Base-by-base conservation (phyloP, 768 basidiomycete species). In the Hypholoma sublateritium region DNA sequence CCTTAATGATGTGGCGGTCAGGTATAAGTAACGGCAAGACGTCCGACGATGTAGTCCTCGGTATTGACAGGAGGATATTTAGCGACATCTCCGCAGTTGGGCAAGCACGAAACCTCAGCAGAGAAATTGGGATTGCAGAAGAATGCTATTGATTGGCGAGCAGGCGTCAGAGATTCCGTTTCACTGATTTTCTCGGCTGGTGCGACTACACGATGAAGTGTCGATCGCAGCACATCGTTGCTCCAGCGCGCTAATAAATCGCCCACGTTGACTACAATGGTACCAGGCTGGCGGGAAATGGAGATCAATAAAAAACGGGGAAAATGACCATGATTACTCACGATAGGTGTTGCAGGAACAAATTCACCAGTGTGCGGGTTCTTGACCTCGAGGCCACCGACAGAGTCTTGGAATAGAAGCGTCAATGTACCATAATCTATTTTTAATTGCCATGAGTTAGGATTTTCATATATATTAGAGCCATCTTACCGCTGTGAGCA, bases 171-270 rank as follows among this genome's bases (percentile, higher is more conserved):
- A n/a, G 69, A 73, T 59, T 86, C 83, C 5, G 72, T 74, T 7
- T 78, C 74, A 60, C 68, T 80, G 55, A 81, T 67, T 60, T 76
- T 75, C 63, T 74, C 71, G 12, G 83, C 74, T 19, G 92, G 90
- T 4, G 87, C 86, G 6, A 93, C 91, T 19, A 94, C 92, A 14
- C 88, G 84, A 69, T 93, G 92, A 16, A 92, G 78, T 2, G 92
- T 93, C 42, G 90, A 91, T 19, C 86, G 83, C 44, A 93, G 73
- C 19, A 85, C 77, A 68, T 90, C 87, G 68, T 93, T 93, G 62
- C 88, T 89, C 91, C 91, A 93, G 49, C 91, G 85, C 2, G 87
- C 81, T 12, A 93, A 75, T 22, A 93, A 77, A 67, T 94, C 91
- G 3, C 88, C 92, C 7, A 88, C 85, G 62, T 93, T 94, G 37